Conservation (phyloP, 2,329 filamentous ascomycete genomes). For the Ciborinia camelliae region DNA sequence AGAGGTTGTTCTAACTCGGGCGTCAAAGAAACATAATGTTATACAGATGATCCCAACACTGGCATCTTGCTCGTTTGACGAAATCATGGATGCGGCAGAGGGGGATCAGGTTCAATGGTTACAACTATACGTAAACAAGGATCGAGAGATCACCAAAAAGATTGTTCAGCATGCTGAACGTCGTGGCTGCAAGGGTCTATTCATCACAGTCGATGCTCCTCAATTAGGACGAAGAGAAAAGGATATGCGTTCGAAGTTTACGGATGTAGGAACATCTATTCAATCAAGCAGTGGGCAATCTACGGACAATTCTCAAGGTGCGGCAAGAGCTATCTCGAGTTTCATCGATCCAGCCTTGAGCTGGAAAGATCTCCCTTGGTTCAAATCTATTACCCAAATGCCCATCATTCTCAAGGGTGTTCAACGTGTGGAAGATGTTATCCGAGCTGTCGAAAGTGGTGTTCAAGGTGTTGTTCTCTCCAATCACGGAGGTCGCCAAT, state of each 20-base stretch:
- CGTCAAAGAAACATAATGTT: slow-evolving; percentile 80
- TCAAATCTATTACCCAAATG: slow-evolving; percentile 84
- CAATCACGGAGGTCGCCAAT: slow-evolving; percentile 92
- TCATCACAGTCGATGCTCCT: slow-evolving; percentile 97
- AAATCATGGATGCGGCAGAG: slow-evolving; percentile 81
- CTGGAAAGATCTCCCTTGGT: slow-evolving; percentile 96
- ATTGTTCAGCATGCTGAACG: slow-evolving; percentile 90
- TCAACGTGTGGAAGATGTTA: slow-evolving; percentile 91
- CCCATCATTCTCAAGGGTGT: slow-evolving; percentile 96
- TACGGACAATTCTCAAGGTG: slow-evolving; percentile 86
- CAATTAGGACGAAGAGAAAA: slow-evolving; percentile 94
- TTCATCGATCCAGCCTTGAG: slow-evolving; percentile 95
- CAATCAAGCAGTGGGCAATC: slow-evolving; percentile 63
- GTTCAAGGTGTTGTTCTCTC: slow-evolving; percentile 89
- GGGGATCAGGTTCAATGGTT: slow-evolving; percentile 91
- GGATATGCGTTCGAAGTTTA: slow-evolving; percentile 94
- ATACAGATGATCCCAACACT: slow-evolving; percentile 98
- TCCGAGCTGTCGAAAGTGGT: slow-evolving; percentile 76
- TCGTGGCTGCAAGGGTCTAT: slow-evolving; percentile 90
- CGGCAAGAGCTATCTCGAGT: slow-evolving; percentile 87
- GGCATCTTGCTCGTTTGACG: slow-evolving; percentile 95
- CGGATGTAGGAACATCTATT: slow-evolving; percentile 77
- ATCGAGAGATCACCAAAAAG: slow-evolving; percentile 81
- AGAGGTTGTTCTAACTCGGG: slow-evolving; percentile 84
- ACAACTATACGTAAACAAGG: slow-evolving; percentile 93